Evolutionary conservation across 1,139 yeast genomes (phyloP).

Genomic region (Pneumocystis oryctolagi): DNA sequence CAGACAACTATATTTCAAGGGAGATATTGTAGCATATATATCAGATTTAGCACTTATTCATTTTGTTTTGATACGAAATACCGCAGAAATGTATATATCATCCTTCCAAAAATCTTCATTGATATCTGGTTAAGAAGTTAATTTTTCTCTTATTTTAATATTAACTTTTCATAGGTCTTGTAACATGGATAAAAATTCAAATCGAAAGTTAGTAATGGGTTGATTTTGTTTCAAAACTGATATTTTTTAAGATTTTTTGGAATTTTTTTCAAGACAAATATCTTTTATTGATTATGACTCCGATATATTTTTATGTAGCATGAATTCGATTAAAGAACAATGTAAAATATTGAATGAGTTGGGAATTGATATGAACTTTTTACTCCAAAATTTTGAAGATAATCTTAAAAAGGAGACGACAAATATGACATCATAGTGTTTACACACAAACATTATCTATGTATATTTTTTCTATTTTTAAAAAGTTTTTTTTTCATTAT

Average conservation of each 20-base stretch:
- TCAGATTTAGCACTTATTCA: constrained; percentile 46
- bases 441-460: not conserved
- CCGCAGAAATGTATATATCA: constrained; percentile 26
- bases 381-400: not conserved
- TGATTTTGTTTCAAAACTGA: not conserved
- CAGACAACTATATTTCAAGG: constrained; percentile 37
- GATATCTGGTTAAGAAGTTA: constrained; percentile 21
- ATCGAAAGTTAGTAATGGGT: constrained; percentile 26
- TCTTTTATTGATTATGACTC: not conserved
- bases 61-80: constrained; percentile 38
- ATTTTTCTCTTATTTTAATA: constrained; percentile 28
- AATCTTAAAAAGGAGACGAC: not conserved
- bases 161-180: constrained; percentile 29
- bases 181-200: constrained; percentile 58
- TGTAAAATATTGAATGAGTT: not conserved
- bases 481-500: not conserved
- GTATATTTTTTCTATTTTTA: not conserved
- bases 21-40: constrained; percentile 41
- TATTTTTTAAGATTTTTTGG: not conserved
- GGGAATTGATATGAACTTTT: not conserved
- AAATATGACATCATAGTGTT: not conserved
- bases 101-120: not conserved
- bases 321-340: not conserved
- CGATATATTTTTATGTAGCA: not conserved
- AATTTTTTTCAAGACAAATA: not conserved